phyloP scores from a whole-genome alignment of 2,329 filamentous ascomycete genomes.

The Ophiocordyceps sinensis region DNA sequence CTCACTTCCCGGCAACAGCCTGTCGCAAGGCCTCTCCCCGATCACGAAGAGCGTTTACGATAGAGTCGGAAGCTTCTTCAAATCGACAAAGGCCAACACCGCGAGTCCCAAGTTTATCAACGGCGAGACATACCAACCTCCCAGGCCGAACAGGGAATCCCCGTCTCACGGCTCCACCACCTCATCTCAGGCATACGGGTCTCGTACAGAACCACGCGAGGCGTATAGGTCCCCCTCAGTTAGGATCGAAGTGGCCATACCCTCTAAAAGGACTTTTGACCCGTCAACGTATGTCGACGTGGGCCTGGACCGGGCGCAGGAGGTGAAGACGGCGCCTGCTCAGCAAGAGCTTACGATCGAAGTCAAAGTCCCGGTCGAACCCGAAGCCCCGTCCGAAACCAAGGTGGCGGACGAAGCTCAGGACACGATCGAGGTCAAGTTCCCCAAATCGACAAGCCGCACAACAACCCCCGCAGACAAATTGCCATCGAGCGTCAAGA shows the following conservation, averaged over 20 bases:
- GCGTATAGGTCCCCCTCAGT: slow-evolving; percentile 19
- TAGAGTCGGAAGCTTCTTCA: slow-evolving; percentile 24
- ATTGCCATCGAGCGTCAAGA: slow-evolving; percentile 5
- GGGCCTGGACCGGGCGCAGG: slow-evolving; percentile 7
- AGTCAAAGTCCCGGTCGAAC: too few species aligned
- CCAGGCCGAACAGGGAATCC: slow-evolving; percentile 8
- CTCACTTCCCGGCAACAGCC: slow-evolving; percentile 10
- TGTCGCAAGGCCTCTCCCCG: slow-evolving; percentile 31
- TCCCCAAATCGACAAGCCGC: slow-evolving; percentile 2
- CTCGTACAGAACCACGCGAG: slow-evolving; percentile 11
- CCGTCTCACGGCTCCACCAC: slow-evolving; percentile 6
- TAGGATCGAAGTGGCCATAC: slow-evolving; percentile 33
- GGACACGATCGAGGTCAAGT: neutral
- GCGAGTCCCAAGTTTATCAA: slow-evolving; percentile 18
- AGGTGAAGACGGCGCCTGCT: neutral
- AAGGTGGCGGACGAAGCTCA: neutral
- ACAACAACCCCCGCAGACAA: slow-evolving; percentile 3
- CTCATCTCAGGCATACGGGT: slow-evolving; percentile 4
- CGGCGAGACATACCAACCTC: slow-evolving; percentile 15
- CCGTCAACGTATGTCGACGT: slow-evolving; percentile 20
- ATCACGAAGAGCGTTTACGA: slow-evolving; percentile 28
- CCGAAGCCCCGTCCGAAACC: too few species aligned
- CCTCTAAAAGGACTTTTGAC: slow-evolving; percentile 26
- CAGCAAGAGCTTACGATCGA: slow-evolving; percentile 5
- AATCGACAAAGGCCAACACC: slow-evolving; percentile 19